phyloP scores from a whole-genome alignment of 352 stramenopile species.

The Globisporangium ultimum region DNA sequence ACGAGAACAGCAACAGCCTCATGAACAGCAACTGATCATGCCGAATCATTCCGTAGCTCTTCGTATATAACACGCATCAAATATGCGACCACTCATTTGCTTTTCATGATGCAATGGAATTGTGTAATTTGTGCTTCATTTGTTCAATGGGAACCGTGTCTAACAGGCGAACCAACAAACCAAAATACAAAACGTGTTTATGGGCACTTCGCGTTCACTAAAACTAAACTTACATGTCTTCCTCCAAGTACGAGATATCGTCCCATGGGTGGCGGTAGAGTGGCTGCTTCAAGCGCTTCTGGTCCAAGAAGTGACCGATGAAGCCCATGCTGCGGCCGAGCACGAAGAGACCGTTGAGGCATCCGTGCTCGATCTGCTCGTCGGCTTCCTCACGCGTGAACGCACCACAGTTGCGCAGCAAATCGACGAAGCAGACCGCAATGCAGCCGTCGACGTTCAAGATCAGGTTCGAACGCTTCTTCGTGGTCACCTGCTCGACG shows the following conservation, averaged over 20 bases:
- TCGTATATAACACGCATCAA: not conserved
- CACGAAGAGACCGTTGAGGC: slow-evolving; percentile 94
- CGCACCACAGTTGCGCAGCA: slow-evolving; percentile 90
- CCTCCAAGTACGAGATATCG: slow-evolving; percentile 95
- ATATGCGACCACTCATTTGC: not conserved
- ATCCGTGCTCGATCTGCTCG: slow-evolving; percentile 94
- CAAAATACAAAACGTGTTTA: not conserved
- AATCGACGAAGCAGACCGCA: slow-evolving; percentile 95
- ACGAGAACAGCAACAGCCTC: slow-evolving; percentile 30
- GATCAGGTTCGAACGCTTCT: slow-evolving; percentile 97
- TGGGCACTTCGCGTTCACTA: no score
- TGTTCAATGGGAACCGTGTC: no score
- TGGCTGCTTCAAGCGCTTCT: slow-evolving; percentile 97
- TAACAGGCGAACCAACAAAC: not conserved
- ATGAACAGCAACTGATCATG: slow-evolving; percentile 10
- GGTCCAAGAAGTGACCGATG: slow-evolving; percentile 96
- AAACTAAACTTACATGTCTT: slow-evolving; percentile 46
- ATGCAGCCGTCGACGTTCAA: slow-evolving; percentile 98
- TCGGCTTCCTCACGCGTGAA: slow-evolving; percentile 91
- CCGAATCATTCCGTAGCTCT: not conserved
- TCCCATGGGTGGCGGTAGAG: slow-evolving; percentile 97
- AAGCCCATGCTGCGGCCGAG: slow-evolving; percentile 87
- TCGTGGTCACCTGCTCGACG: slow-evolving; percentile 96
- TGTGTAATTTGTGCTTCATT: not conserved
- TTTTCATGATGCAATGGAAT: not conserved